Evolutionary conservation across 495 filamentous ascomycete genomes (phyloP).

Genomic region (Podospora didyma): DNA sequence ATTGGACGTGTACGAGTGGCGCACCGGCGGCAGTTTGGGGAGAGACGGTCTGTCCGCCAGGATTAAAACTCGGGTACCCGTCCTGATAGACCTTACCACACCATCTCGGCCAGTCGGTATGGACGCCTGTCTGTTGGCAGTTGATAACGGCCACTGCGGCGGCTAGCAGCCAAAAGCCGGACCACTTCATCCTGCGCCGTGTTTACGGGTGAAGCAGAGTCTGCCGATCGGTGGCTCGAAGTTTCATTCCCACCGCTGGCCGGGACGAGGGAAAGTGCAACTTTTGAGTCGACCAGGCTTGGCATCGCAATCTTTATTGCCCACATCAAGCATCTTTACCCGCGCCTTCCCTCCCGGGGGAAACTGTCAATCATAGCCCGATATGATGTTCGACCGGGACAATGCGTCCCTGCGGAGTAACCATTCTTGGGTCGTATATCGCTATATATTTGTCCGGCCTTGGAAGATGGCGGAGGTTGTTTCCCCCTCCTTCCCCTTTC

Average conservation of each 20-base stretch:
- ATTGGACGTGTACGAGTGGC: conserved; percentile 51
- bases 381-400: no score
- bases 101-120: conserved; percentile 49
- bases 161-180: conserved; percentile 5
- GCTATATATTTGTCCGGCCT: no score
- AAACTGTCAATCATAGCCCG: no score
- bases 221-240: neutral
- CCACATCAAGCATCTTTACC: neutral
- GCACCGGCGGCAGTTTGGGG: conserved; percentile 38
- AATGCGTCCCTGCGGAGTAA: no score
- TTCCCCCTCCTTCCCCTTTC: no score
- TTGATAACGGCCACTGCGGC: neutral
- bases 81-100: conserved; percentile 57
- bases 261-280: neutral
- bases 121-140: conserved; percentile 30
- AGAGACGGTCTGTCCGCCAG: conserved; percentile 52
- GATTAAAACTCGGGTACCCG: conserved; percentile 54
- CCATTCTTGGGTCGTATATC: no score
- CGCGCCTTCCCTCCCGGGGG: neutral
- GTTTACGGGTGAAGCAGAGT: neutral
- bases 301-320: neutral
- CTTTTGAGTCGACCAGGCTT: neutral
- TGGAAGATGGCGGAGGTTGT: no score
- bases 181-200: conserved; percentile 6
- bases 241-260: neutral